Percentiles rank a stretch among this genome's conserved stretches.
Evolutionary conservation across 2,329 filamentous ascomycete species (phyloP).

Genomic region (Aureobasidium pullulans): DNA sequence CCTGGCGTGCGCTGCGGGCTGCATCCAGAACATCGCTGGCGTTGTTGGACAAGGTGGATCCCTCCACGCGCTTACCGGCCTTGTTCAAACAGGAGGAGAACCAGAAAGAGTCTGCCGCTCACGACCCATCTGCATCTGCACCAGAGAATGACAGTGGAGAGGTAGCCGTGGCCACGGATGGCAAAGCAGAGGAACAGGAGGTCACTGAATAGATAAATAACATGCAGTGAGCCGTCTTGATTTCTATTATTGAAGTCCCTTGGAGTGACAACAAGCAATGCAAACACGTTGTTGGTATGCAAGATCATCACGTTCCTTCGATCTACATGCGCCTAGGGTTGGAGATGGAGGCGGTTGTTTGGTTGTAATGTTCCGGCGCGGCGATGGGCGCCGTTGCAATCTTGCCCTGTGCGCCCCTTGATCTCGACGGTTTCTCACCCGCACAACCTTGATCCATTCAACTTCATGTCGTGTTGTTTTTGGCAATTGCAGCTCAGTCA

Average conservation of each 20-base stretch:
- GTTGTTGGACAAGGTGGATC: constrained; percentile 80
- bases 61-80: constrained; percentile 60
- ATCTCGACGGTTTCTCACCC: neutral
- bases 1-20: constrained; percentile 80
- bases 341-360: constrained; percentile 7
- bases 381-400: constrained; percentile 4
- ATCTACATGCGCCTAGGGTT: constrained; percentile 9
- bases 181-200: constrained; percentile 10
- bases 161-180: constrained; percentile 11
- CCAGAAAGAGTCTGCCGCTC: constrained; percentile 14
- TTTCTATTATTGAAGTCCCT: neutral
- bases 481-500: neutral
- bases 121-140: neutral
- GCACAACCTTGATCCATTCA: constrained; percentile 1
- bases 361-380: constrained; percentile 8
- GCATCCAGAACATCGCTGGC: constrained; percentile 66
- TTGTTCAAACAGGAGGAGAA: constrained; percentile 34
- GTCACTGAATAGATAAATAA: neutral
- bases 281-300: constrained; percentile 9
- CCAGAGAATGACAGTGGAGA: constrained; percentile 9
- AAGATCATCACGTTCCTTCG: constrained; percentile 9
- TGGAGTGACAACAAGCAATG: neutral
- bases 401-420: constrained; percentile 10
- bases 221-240: constrained; percentile 2
- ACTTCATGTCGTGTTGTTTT: constrained; percentile 6